phyloP scores from a whole-genome alignment of 176 grass and related monocot genomes.

The Hordeum marinum region DNA sequence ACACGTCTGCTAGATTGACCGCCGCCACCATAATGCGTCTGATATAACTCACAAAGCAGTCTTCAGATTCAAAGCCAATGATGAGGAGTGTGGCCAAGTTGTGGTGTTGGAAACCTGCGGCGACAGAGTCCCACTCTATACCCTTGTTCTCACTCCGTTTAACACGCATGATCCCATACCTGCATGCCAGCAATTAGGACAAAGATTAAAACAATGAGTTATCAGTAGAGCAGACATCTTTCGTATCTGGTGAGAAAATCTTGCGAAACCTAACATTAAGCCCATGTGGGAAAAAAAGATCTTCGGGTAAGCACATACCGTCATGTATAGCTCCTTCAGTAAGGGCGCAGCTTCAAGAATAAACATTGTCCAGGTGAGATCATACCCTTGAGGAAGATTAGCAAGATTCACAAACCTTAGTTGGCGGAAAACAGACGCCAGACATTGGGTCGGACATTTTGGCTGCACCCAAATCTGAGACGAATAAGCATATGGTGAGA shows the following conservation, averaged over 20 bases:
- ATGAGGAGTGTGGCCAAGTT: background rate
- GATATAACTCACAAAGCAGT: background rate
- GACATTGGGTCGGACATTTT: background rate
- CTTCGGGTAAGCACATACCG: background rate
- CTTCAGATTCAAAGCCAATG: background rate
- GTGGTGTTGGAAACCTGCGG: background rate
- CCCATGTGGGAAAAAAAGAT: background rate
- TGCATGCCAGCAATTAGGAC: background rate
- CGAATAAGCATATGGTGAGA: too few species aligned
- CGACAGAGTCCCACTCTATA: background rate
- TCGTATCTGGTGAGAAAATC: background rate
- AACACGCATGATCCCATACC: background rate
- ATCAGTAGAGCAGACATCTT: background rate
- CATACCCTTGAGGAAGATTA: background rate
- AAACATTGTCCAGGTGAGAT: background rate
- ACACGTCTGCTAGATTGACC: background rate
- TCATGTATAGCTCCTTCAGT: background rate
- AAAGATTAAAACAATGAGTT: background rate
- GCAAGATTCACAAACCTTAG: background rate
- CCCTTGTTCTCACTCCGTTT: background rate
- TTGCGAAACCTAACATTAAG: background rate
- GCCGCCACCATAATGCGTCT: background rate
- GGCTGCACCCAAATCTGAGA: background rate
- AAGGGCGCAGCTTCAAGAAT: background rate
- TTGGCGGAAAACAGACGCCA: background rate